These are phyloP conservation scores for Pythium pyrilobum DNA, from an alignment of 352 stramenopile species.

Conservation along the genomic window DNA sequence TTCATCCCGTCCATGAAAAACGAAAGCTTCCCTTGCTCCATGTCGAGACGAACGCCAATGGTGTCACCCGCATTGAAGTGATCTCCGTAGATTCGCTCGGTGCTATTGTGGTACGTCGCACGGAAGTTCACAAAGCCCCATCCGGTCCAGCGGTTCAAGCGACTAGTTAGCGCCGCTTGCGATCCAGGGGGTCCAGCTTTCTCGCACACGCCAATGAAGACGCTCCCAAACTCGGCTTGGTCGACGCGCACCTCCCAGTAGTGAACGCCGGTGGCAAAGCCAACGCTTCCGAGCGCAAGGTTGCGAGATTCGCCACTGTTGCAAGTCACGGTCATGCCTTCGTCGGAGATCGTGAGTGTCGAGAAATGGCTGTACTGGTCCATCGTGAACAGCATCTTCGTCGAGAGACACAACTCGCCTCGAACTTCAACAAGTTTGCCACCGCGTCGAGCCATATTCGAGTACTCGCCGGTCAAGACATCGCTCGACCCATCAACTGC, in stretches of 20 bases:
- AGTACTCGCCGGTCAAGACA: constrained; percentile 49
- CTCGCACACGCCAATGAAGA: constrained; percentile 97
- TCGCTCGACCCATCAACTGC: background rate
- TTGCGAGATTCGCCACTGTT: constrained; percentile 84
- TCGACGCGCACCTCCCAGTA: constrained; percentile 98
- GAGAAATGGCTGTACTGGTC: constrained; percentile 75
- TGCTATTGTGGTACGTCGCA: constrained; percentile 91
- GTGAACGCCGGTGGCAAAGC: constrained; percentile 91
- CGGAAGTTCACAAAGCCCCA: constrained; percentile 98
- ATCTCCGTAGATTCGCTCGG: constrained; percentile 87
- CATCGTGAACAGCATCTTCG: constrained; percentile 81
- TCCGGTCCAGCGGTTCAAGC: constrained; percentile 86
- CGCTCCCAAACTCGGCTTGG: constrained; percentile 95
- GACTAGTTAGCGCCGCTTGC: constrained; percentile 67
- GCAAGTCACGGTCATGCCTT: constrained; percentile 75
- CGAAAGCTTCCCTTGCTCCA: constrained; percentile 95
- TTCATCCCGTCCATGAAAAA: constrained; percentile 99
- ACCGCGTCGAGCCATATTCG: constrained; percentile 44
- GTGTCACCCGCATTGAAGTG: constrained; percentile 94
- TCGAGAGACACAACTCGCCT: constrained; percentile 60
- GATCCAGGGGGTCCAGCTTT: constrained; percentile 76
- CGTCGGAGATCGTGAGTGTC: constrained; percentile 69
- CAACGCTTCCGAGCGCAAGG: constrained; percentile 75
- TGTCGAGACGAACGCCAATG: constrained; percentile 98
- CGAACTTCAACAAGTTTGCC: constrained; percentile 61